Evolutionary conservation across 352 stramenopile species (phyloP).

Genomic region (Globisporangium nagaii): DNA sequence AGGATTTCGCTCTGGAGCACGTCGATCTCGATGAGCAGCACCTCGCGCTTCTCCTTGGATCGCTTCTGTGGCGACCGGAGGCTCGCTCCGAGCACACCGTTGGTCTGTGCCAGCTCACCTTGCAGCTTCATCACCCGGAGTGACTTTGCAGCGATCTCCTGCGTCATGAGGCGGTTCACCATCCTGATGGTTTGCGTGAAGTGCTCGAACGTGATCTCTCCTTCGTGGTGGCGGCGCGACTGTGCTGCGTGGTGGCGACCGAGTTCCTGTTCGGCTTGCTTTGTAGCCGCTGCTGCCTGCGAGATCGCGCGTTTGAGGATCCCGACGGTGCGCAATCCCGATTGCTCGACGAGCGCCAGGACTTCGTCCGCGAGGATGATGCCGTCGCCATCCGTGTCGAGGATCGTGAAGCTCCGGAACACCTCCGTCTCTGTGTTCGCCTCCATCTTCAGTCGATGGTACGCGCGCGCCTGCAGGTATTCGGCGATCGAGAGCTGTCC

Average conservation of each 20-base stretch:
- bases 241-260: neutral
- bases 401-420: constrained; percentile 53
- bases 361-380: constrained; percentile 46
- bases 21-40: constrained; percentile 47
- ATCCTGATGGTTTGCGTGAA: constrained; percentile 53
- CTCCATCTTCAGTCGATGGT: constrained; percentile 48
- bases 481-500: constrained; percentile 48
- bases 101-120: constrained; percentile 21
- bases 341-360: constrained; percentile 42
- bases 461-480: constrained; percentile 54
- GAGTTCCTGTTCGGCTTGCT: constrained; percentile 10
- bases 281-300: constrained; percentile 39
- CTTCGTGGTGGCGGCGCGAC: constrained; percentile 14
- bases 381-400: constrained; percentile 58
- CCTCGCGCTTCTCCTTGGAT: constrained; percentile 14
- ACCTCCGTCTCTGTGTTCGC: constrained; percentile 48
- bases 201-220: constrained; percentile 65
- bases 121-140: constrained; percentile 43
- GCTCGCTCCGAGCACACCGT: neutral
- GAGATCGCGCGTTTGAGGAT: constrained; percentile 46
- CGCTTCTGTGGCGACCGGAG: constrained; percentile 3
- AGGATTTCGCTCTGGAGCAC: constrained; percentile 44
- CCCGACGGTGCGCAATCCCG: constrained; percentile 29
- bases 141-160: constrained; percentile 50
- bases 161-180: constrained; percentile 60